Conservation (phyloP, 495 filamentous ascomycete species). For the Terfezia boudieri region DNA sequence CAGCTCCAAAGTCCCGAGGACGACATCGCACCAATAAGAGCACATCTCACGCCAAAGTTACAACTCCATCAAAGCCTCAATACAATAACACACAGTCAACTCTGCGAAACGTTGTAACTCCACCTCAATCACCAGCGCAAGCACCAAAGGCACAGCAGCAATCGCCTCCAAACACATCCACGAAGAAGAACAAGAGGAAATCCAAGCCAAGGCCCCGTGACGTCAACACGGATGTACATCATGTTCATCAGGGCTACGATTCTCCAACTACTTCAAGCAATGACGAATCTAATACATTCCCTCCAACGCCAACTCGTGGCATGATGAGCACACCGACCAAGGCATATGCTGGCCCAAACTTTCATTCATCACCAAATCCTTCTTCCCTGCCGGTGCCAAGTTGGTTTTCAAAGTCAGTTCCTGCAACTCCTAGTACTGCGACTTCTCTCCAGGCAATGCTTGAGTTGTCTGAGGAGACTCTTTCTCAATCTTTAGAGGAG, state of each 20-base stretch:
- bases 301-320: not conserved
- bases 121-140: not conserved
- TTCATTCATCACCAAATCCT: conserved; percentile 84
- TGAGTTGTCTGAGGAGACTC: conserved; percentile 16
- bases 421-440: conserved; percentile 29
- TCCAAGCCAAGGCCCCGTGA: not conserved
- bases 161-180: not conserved
- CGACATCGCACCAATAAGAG: not conserved
- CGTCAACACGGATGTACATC: not conserved
- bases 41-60: not conserved
- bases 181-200: not conserved
- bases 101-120: not conserved
- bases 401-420: conserved; percentile 66
- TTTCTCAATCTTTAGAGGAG: conserved; percentile 6
- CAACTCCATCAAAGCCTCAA: not conserved
- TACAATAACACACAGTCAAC: not conserved
- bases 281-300: not conserved
- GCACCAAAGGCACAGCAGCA: not conserved
- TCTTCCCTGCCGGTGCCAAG: conserved; percentile 83
- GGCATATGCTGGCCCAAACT: conserved; percentile 81
- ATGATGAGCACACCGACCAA: conserved; percentile 28
- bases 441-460: conserved; percentile 21
- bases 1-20: not conserved
- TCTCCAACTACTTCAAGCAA: not conserved
- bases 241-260: not conserved